Evolutionary conservation across 352 stramenopile genomes (phyloP).

Genomic region (Aphanomyces invadans): DNA sequence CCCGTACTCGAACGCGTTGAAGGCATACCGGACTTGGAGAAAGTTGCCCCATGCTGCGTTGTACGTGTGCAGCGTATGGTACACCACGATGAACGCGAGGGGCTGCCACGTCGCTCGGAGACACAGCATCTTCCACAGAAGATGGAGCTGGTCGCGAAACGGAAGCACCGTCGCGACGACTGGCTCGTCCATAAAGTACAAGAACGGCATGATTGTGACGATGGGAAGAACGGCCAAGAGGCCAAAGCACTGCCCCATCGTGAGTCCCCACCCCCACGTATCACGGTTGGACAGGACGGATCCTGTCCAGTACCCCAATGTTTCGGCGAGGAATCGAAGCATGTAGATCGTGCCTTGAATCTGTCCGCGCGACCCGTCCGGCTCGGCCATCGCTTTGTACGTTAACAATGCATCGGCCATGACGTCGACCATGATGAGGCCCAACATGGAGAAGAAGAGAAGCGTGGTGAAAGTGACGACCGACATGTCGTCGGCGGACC

Average conservation of each 20-base stretch:
- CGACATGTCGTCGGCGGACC: constrained; percentile 33
- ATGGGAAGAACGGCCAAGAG: constrained; percentile 51
- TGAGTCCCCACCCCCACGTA: constrained; percentile 46
- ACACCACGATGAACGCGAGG: constrained; percentile 56
- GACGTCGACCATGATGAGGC: constrained; percentile 74
- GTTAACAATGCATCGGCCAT: constrained; percentile 71
- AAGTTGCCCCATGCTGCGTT: constrained; percentile 79
- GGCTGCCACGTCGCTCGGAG: constrained; percentile 66
- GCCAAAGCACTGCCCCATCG: constrained; percentile 55
- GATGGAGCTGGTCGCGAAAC: constrained; percentile 32
- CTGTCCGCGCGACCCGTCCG: constrained; percentile 35
- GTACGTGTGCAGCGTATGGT: constrained; percentile 54
- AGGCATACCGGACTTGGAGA: constrained; percentile 56
- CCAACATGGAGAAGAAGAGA: constrained; percentile 57
- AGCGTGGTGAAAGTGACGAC: constrained; percentile 61
- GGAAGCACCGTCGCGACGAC: constrained; percentile 27
- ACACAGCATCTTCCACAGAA: constrained; percentile 58
- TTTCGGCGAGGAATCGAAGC: constrained; percentile 70
- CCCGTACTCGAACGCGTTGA: constrained; percentile 72
- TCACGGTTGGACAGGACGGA: constrained; percentile 49
- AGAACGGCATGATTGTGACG: constrained; percentile 45
- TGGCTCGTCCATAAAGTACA: constrained; percentile 54
- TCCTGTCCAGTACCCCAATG: constrained; percentile 64
- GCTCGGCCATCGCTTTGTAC: constrained; percentile 42
- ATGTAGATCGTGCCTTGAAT: constrained; percentile 66